These are phyloP conservation scores for Urochloa ruziziensis DNA, from an alignment of 176 grass and related monocot species.

Conservation along the genomic window DNA sequence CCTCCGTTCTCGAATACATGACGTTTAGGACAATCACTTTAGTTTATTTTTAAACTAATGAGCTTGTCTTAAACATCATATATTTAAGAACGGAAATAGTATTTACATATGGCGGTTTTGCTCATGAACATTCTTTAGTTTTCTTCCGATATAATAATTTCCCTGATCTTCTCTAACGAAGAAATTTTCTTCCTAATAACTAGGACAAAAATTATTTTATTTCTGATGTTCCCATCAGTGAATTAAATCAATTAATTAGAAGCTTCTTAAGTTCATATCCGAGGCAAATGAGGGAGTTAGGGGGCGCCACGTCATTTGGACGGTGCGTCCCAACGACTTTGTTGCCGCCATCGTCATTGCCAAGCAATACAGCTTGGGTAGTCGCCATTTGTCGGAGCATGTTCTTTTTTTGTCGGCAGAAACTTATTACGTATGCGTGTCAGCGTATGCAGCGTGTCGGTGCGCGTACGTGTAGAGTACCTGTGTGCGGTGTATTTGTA, in stretches of 20 bases:
- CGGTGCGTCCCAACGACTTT: not conserved
- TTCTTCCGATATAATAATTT: not conserved
- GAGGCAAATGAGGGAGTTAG: not conserved
- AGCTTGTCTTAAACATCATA: too few species aligned
- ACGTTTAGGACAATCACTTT: too few species aligned
- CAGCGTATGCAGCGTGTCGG: too few species aligned
- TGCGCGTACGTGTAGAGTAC: too few species aligned
- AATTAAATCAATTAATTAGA: not conserved
- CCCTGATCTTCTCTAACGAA: not conserved
- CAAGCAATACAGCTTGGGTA: not conserved
- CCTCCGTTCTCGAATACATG: too few species aligned
- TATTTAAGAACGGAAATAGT: too few species aligned
- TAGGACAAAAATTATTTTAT: not conserved
- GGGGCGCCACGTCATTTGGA: not conserved
- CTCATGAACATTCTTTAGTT: too few species aligned
- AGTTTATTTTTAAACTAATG: too few species aligned
- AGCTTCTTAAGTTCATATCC: not conserved
- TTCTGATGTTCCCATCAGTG: not conserved
- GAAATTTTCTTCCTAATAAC: not conserved
- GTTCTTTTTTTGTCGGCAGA: not conserved
- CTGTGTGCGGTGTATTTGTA: too few species aligned
- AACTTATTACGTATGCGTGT: not conserved
- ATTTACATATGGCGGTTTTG: not conserved
- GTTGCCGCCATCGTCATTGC: not conserved
- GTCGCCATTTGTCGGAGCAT: not conserved